A percentile compares a stretch with the other conserved stretches of the same genome.
phyloP scores from a whole-genome alignment of 441 rosid species.

The Capsella rubella region DNA sequence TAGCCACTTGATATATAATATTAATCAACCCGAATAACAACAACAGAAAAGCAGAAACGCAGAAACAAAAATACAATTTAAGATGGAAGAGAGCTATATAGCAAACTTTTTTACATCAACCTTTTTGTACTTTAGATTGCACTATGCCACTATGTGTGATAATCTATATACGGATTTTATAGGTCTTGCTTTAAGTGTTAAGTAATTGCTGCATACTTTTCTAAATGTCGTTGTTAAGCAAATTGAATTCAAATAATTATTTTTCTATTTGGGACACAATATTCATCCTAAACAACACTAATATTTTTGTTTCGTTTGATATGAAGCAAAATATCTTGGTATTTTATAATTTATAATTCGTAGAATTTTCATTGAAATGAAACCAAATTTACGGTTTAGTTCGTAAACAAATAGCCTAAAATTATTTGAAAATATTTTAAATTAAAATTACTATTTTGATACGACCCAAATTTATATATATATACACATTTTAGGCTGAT shows the following conservation, averaged over 20 bases:
- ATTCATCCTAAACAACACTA: not conserved
- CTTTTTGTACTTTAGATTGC: slow-evolving; percentile 37
- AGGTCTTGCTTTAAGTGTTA: slow-evolving; percentile 29
- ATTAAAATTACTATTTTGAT: no score
- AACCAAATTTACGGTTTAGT: not conserved
- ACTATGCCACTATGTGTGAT: slow-evolving; percentile 36
- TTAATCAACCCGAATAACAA: not conserved
- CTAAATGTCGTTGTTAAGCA: not conserved
- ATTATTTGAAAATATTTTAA: not conserved
- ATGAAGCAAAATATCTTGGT: not conserved
- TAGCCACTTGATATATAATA: slow-evolving; percentile 14
- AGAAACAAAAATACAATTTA: slow-evolving; percentile 26
- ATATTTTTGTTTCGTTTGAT: not conserved
- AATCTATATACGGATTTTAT: slow-evolving; percentile 27
- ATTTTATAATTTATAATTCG: not conserved
- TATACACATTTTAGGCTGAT: not conserved
- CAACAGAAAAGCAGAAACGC: slow-evolving; percentile 23
- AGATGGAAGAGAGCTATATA: slow-evolving; percentile 31
- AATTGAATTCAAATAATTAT: not conserved
- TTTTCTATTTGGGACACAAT: not conserved
- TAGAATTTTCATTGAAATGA: not conserved
- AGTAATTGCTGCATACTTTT: slow-evolving; percentile 21
- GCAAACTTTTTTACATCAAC: slow-evolving; percentile 16
- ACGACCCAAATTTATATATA: no score
- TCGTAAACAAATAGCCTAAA: not conserved